phyloP scores from a whole-genome alignment of 2,329 filamentous ascomycete species.

The Alternaria gansuensis region DNA sequence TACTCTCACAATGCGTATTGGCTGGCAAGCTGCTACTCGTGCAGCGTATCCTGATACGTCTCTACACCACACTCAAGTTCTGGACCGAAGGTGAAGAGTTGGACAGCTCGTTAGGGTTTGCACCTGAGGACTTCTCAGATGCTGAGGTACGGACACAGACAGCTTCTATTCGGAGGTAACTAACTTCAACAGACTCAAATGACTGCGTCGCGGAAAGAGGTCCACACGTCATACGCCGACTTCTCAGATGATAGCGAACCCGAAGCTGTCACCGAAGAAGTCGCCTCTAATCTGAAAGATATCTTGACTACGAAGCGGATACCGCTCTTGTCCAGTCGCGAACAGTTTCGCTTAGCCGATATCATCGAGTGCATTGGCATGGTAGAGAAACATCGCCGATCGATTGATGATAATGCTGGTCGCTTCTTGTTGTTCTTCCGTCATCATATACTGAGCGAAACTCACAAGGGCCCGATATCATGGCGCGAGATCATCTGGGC shows the following conservation, averaged over 20 bases:
- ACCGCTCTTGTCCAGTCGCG: conserved; percentile 80
- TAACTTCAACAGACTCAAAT: conserved; percentile 45
- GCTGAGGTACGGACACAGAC: conserved; percentile 52
- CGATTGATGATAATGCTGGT: conserved; percentile 88
- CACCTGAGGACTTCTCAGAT: conserved; percentile 59
- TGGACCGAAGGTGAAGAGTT: conserved; percentile 81
- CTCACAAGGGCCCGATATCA: conserved; percentile 69
- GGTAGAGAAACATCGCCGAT: conserved; percentile 85
- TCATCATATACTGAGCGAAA: conserved; percentile 75
- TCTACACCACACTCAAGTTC: conserved; percentile 82
- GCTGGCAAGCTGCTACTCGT: conserved; percentile 78
- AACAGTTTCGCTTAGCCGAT: conserved; percentile 85
- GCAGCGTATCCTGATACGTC: conserved; percentile 73
- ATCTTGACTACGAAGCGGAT: conserved; percentile 78
- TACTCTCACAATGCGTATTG: conserved; percentile 85
- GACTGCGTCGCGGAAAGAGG: conserved; percentile 58
- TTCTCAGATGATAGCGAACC: conserved; percentile 66
- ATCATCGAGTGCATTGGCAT: conserved; percentile 85
- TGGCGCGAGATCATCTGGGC: conserved; percentile 86
- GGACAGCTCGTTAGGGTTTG: conserved; percentile 75
- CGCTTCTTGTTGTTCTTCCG: conserved; percentile 89
- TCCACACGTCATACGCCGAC: conserved; percentile 62
- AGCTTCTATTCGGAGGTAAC: rapidly evolving
- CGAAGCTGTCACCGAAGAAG: conserved; percentile 73
- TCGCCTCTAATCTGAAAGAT: conserved; percentile 75